Percentiles rank a stretch among this genome's conserved stretches.
Evolutionary conservation across 495 filamentous ascomycete species (phyloP).

Genomic region (Hypoxylon fuscum): DNA sequence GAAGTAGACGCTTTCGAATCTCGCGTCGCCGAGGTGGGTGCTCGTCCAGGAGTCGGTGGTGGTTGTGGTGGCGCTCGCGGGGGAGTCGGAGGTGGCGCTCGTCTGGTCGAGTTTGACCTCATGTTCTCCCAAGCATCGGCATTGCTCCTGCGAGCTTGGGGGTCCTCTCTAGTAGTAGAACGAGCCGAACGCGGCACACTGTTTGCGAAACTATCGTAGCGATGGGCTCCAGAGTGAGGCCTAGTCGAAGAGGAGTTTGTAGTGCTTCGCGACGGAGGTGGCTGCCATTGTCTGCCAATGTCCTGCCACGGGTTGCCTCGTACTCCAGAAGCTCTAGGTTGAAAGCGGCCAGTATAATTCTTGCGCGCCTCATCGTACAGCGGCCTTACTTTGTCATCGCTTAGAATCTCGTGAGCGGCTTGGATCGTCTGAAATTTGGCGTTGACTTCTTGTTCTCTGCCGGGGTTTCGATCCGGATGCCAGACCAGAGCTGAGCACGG

Average conservation of each 20-base stretch:
- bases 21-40: no score
- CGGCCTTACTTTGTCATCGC: constrained; percentile 68
- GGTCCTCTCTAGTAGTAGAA: constrained; percentile 33
- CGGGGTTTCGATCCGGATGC: constrained; percentile 91
- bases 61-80: no score
- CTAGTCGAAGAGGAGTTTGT: constrained; percentile 41
- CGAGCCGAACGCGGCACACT: constrained; percentile 54
- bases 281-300: constrained; percentile 54
- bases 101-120: constrained; percentile 34
- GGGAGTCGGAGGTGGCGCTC: constrained; percentile 18
- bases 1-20: no score
- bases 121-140: constrained; percentile 45
- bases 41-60: constrained; percentile 42
- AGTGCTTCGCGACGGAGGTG: constrained; percentile 57
- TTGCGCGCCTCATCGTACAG: constrained; percentile 81
- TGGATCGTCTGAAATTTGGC: constrained; percentile 87
- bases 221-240: constrained; percentile 63
- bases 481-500: constrained; percentile 72
- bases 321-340: constrained; percentile 54
- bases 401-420: constrained; percentile 83
- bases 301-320: constrained; percentile 63
- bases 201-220: constrained; percentile 60
- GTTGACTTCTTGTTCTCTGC: constrained; percentile 78
- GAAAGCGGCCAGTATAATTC: constrained; percentile 42
- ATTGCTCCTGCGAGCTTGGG: constrained; percentile 34